phyloP scores from a whole-genome alignment of 164 flowering plant species.

The Magnolia sinica region DNA sequence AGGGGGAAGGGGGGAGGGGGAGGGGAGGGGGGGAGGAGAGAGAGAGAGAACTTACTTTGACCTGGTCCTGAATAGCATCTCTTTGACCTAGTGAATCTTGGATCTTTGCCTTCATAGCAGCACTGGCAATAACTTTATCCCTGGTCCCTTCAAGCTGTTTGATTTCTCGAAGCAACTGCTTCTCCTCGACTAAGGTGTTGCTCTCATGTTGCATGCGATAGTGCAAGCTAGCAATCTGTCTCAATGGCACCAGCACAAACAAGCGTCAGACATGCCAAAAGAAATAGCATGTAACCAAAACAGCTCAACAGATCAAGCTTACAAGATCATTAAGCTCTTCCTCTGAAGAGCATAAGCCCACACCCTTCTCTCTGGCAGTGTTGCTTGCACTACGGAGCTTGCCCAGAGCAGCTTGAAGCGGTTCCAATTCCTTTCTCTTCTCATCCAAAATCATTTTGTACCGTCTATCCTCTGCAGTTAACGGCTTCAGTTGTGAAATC shows the following conservation, averaged over 20 bases:
- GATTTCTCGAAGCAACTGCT: constrained; percentile 77
- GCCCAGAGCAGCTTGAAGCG: constrained; percentile 74
- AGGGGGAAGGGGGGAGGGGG: too few relatives aligned
- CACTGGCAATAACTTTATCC: constrained; percentile 76
- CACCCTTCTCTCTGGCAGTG: constrained; percentile 49
- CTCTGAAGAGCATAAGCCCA: constrained; percentile 74
- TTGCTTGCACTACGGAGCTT: constrained; percentile 55
- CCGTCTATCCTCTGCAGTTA: constrained; percentile 49
- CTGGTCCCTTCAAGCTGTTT: constrained; percentile 86
- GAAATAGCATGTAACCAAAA: neutral
- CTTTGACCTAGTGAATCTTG: constrained; percentile 72
- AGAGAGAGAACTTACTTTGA: constrained; percentile 55
- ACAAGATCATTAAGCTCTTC: constrained; percentile 82
- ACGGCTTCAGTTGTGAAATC: constrained; percentile 42
- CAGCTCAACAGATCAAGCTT: constrained; percentile 23
- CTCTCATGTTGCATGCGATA: constrained; percentile 94
- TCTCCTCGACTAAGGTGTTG: constrained; percentile 85
- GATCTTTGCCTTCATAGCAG: constrained; percentile 71
- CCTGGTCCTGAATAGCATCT: constrained; percentile 78
- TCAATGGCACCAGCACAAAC: constrained; percentile 5
- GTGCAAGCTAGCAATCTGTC: constrained; percentile 70
- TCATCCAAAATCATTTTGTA: constrained; percentile 40
- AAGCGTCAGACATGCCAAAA: neutral
- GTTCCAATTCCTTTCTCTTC: constrained; percentile 78
- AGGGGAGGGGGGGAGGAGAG: too few relatives aligned